phyloP scores from a whole-genome alignment of 495 filamentous ascomycete species.

The Hyphodiscus hymeniophilus region DNA sequence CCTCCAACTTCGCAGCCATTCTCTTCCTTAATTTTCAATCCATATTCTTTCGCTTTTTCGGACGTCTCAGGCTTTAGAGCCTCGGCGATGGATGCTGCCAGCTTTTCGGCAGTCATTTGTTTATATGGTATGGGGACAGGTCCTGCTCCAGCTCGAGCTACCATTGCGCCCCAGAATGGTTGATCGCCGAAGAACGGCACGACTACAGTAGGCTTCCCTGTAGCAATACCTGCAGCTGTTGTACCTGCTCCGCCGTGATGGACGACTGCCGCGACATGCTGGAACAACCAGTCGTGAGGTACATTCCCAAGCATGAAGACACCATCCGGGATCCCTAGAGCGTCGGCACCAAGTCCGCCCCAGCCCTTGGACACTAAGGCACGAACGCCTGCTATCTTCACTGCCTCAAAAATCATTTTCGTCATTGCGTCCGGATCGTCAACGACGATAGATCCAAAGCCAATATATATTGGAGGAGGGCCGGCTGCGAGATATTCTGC shows the following conservation, averaged over 20 bases:
- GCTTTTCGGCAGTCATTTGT: slow-evolving; percentile 50
- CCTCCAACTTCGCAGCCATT: slow-evolving; percentile 55
- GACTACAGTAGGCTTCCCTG: slow-evolving; percentile 63
- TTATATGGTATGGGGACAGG: slow-evolving; percentile 64
- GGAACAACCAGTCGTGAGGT: slow-evolving; percentile 80
- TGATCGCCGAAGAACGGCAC: slow-evolving; percentile 85
- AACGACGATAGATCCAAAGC: slow-evolving; percentile 76
- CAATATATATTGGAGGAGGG: slow-evolving; percentile 69
- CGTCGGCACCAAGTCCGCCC: slow-evolving; percentile 63
- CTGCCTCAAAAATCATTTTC: slow-evolving; percentile 57
- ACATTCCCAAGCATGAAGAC: slow-evolving; percentile 73
- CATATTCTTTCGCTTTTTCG: slow-evolving; percentile 49
- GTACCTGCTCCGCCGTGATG: slow-evolving; percentile 83
- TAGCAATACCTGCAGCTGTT: slow-evolving; percentile 63
- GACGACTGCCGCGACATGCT: slow-evolving; percentile 64
- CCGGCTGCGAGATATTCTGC: slow-evolving; percentile 55
- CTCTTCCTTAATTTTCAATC: slow-evolving; percentile 54
- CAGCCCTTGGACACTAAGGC: slow-evolving; percentile 76
- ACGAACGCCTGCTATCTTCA: slow-evolving; percentile 55
- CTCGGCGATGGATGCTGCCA: slow-evolving; percentile 53
- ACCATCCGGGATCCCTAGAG: slow-evolving; percentile 49
- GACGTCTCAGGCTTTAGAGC: slow-evolving; percentile 48
- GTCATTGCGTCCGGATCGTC: slow-evolving; percentile 65
- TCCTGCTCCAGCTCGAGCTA: slow-evolving; percentile 63
- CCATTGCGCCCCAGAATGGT: slow-evolving; percentile 75